These are phyloP conservation scores for Tothia fuscella DNA, from an alignment of 2,329 filamentous ascomycete species.

Conservation along the genomic window DNA sequence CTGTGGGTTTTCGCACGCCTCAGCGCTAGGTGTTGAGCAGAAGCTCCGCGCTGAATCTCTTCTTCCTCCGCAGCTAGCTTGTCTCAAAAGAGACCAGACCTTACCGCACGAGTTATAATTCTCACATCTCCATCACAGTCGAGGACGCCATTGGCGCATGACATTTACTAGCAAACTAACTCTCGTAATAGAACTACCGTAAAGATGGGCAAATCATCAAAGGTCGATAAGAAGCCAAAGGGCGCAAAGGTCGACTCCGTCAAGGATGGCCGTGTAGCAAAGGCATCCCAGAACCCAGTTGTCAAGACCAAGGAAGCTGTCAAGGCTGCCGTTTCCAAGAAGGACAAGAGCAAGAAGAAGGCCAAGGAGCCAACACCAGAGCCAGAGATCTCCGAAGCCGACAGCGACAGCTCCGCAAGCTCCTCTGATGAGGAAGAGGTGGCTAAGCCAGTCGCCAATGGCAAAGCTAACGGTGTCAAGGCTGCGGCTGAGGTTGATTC, in stretches of 20 bases:
- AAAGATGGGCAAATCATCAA: slow-evolving; percentile 8
- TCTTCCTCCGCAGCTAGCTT: not conserved
- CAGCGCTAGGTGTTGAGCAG: not conserved
- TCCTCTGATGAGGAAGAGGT: slow-evolving; percentile 5
- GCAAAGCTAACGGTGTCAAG: too few species aligned
- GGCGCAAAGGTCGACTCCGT: slow-evolving; percentile 43
- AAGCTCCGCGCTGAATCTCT: not conserved
- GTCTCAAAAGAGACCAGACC: not conserved
- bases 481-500: not conserved
- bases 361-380: slow-evolving; percentile 35
- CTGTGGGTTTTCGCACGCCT: slow-evolving; percentile 24
- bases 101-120: too few species aligned
- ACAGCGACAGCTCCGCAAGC: slow-evolving; percentile 19
- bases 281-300: slow-evolving; percentile 53
- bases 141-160: not conserved
- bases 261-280: slow-evolving; percentile 57
- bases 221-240: slow-evolving; percentile 45
- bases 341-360: slow-evolving; percentile 40
- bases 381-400: slow-evolving; percentile 22
- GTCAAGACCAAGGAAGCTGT: slow-evolving; percentile 55
- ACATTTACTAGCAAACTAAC: not conserved
- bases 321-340: slow-evolving; percentile 37
- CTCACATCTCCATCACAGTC: not conserved
- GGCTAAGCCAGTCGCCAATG: too few species aligned
- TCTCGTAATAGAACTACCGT: not conserved